Evolutionary conservation across 108 stramenopile species (phyloP).

Genomic region (Ochromonas danica): DNA sequence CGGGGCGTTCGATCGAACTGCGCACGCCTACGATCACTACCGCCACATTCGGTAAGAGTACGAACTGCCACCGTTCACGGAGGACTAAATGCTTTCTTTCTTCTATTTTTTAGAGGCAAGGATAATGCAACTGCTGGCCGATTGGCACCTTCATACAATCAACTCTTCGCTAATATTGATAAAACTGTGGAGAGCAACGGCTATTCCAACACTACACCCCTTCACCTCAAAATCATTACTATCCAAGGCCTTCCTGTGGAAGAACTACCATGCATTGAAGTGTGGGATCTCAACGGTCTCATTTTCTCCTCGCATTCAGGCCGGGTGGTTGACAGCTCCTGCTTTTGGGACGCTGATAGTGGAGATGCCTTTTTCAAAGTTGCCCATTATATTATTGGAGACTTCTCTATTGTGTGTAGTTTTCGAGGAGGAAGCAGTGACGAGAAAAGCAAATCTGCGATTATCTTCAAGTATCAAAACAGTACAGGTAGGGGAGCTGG

Average conservation of each 20-base stretch:
- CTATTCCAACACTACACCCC: not conserved
- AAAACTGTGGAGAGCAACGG: not conserved
- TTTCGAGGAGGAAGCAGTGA: not conserved
- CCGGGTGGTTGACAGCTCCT: not conserved
- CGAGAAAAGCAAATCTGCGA: not conserved
- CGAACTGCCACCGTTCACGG: not conserved
- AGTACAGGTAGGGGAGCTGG: constrained; percentile 19
- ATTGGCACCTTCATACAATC: constrained; percentile 4
- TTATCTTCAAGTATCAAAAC: constrained; percentile 36
- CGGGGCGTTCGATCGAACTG: constrained; percentile 23
- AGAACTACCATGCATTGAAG: constrained; percentile 26
- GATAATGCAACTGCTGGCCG: no score
- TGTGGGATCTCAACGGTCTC: constrained; percentile 28
- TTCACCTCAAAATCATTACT: not conserved
- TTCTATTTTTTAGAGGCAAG: no score
- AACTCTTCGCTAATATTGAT: constrained; percentile 19
- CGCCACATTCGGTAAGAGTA: no score
- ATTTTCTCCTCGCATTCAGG: constrained; percentile 18
- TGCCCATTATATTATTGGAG: constrained; percentile 11
- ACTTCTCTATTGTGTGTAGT: constrained; percentile 30
- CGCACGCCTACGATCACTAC: constrained; percentile 25
- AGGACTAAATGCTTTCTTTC: not conserved
- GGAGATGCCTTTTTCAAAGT: constrained; percentile 30
- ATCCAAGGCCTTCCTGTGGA: constrained; percentile 21
- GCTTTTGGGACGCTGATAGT: constrained; percentile 10